These are phyloP conservation scores for Puccinia novopanici DNA, from an alignment of 1,284 basidiomycete species.

Conservation along the genomic window DNA sequence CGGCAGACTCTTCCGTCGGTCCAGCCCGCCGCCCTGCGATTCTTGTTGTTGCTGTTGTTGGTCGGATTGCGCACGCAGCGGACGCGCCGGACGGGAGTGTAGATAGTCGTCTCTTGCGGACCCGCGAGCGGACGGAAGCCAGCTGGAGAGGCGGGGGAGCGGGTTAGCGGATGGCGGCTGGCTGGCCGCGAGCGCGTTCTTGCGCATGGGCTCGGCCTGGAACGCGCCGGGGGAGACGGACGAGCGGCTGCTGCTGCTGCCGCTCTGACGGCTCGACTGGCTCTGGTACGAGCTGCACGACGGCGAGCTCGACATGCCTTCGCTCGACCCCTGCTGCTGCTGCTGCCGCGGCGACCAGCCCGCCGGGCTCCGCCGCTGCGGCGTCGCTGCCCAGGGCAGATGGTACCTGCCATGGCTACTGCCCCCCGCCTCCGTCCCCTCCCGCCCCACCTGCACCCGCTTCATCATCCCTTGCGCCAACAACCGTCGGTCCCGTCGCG, in stretches of 20 bases:
- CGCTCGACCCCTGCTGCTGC: not conserved
- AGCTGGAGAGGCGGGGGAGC: not conserved
- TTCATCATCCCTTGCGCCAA: constrained; percentile 69
- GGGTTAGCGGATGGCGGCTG: too few relatives aligned
- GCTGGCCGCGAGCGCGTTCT: too few relatives aligned
- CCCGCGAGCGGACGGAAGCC: not conserved
- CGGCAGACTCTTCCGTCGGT: not conserved
- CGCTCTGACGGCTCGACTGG: constrained; percentile 5
- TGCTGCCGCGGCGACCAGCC: not conserved
- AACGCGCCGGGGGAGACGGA: not conserved
- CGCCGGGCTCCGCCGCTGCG: not conserved
- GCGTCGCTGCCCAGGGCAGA: too few relatives aligned
- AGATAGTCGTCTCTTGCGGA: not conserved
- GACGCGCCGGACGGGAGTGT: not conserved
- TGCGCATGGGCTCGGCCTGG: too few relatives aligned
- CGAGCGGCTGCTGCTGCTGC: too few relatives aligned
- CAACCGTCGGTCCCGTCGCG: constrained; percentile 71
- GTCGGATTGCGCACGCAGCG: too few relatives aligned
- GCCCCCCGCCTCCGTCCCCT: too few relatives aligned
- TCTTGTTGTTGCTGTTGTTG: too few relatives aligned
- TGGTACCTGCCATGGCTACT: too few relatives aligned
- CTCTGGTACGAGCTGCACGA: constrained; percentile 27
- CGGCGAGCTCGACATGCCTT: not conserved
- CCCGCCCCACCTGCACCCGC: constrained; percentile 59
- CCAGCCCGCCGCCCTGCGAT: not conserved